Conservation (phyloP, 306 rosid species). For the Vigna hirtella region DNA sequence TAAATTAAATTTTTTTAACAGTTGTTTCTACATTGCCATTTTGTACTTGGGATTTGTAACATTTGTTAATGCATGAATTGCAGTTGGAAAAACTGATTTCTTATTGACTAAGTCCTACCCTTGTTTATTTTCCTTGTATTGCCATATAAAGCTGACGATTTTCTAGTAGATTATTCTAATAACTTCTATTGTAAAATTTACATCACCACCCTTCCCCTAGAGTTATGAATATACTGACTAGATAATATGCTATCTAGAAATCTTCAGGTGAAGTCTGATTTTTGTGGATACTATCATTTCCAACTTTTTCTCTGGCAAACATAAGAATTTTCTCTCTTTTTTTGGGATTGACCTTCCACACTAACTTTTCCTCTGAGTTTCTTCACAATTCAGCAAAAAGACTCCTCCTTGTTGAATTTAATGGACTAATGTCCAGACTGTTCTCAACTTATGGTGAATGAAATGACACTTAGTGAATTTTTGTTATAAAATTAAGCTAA, state of each 20-base stretch:
- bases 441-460: conserved; percentile 6
- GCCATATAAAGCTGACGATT: background rate
- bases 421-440: background rate
- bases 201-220: background rate
- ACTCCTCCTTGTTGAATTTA: background rate
- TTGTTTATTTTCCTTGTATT: background rate
- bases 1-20: background rate
- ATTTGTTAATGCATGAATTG: background rate
- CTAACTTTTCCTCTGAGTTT: conserved; percentile 4
- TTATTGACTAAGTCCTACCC: background rate
- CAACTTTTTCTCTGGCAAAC: background rate
- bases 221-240: background rate
- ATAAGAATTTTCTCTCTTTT: background rate
- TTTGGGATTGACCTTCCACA: conserved; percentile 2
- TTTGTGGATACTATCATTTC: background rate
- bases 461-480: conserved; percentile 11
- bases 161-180: background rate
- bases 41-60: background rate
- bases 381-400: background rate
- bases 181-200: background rate
- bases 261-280: background rate
- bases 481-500: conserved; percentile 17
- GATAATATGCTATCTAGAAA: background rate
- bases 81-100: background rate
- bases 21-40: background rate